Evolutionary conservation across 306 rosid species (phyloP).

Genomic region (Lablab purpureus): DNA sequence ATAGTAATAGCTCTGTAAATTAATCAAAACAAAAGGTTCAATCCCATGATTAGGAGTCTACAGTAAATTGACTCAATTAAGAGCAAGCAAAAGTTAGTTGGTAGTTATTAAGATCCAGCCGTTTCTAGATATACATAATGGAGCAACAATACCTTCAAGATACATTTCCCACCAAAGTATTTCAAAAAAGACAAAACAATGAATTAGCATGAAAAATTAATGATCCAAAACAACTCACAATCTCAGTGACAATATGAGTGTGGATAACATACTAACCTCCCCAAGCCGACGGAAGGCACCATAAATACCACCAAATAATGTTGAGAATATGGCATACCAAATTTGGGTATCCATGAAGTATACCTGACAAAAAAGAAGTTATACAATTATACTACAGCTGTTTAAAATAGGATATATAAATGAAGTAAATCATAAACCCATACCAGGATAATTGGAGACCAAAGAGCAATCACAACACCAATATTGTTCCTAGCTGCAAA

Average conservation of each 20-base stretch:
- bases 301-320: constrained; percentile 96
- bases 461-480: constrained; percentile 92
- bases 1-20: background rate
- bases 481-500: constrained; percentile 94
- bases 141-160: background rate
- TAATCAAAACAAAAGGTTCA: background rate
- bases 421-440: constrained; percentile 31
- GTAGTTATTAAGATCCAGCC: background rate
- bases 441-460: constrained; percentile 99
- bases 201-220: constrained; percentile 13
- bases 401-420: constrained; percentile 28
- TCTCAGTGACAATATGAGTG: background rate
- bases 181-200: background rate
- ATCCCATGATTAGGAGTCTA: background rate
- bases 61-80: background rate
- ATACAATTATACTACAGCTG: constrained; percentile 11
- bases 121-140: background rate
- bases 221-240: constrained; percentile 5
- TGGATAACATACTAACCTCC: constrained; percentile 67
- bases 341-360: constrained; percentile 99
- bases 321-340: constrained; percentile 99
- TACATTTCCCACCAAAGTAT: constrained; percentile 19
- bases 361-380: constrained; percentile 60
- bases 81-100: background rate
- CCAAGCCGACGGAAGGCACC: constrained; percentile 99